A percentile compares a stretch with the other conserved stretches of the same genome.
Conservation (phyloP, 2,329 filamentous ascomycete genomes). For the Trichoderma guizhouense region DNA sequence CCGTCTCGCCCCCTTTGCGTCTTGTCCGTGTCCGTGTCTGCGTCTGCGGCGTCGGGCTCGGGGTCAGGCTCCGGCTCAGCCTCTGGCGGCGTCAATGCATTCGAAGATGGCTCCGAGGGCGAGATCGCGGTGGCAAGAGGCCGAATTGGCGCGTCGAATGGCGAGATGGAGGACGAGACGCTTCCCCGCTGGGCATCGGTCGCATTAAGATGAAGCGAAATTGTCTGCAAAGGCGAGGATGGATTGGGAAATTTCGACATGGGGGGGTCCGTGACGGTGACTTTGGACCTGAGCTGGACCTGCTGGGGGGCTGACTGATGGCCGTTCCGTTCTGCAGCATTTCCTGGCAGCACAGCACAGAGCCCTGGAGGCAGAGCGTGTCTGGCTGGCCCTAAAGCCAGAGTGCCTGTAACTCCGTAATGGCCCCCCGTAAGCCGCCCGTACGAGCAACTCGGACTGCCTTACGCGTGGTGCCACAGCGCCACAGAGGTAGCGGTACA, state of each 20-base stretch:
- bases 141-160: constrained; percentile 12
- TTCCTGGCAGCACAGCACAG: not conserved
- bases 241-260: constrained; percentile 17
- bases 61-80: constrained; percentile 18
- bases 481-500: not conserved
- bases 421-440: not conserved
- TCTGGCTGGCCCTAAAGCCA: not conserved
- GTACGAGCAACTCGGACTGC: not conserved
- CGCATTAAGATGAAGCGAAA: constrained; percentile 10
- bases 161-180: not conserved
- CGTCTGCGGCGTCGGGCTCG: constrained; percentile 8
- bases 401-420: not conserved
- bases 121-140: not conserved
- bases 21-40: not conserved
- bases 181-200: constrained; percentile 12
- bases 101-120: constrained; percentile 7
- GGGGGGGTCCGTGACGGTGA: constrained; percentile 12
- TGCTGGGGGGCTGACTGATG: not conserved
- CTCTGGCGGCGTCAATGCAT: constrained; percentile 16
- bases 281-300: not conserved
- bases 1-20: not conserved
- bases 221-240: constrained; percentile 14
- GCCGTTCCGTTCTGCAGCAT: not conserved
- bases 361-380: not conserved
- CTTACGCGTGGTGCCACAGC: not conserved